Conservation (phyloP, 257 asterid species). For the Solanum arcanum region DNA sequence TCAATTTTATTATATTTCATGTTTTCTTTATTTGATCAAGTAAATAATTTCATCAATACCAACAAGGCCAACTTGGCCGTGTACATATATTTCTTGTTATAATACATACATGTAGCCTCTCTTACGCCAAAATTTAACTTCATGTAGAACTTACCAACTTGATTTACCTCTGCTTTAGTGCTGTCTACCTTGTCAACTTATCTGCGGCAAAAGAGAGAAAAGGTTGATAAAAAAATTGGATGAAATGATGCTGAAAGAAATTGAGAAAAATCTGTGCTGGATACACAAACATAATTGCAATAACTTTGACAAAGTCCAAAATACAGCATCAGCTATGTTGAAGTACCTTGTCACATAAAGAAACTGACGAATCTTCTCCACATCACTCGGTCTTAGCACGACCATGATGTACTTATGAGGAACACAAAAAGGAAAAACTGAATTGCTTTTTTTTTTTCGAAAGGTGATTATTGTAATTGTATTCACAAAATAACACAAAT, state of each 20-base stretch:
- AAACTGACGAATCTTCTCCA: neutral
- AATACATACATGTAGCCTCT: neutral
- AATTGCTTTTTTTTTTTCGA: neutral
- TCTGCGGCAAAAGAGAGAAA: neutral
- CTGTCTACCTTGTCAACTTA: constrained; percentile 3
- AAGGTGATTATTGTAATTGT: neutral
- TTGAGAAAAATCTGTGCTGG: neutral
- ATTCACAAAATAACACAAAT: neutral
- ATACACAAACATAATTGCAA: neutral
- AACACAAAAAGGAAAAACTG: neutral
- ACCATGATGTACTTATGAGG: neutral
- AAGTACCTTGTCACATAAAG: neutral
- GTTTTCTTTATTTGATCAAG: neutral
- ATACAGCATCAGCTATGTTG: neutral
- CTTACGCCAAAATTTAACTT: neutral
- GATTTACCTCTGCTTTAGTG: neutral
- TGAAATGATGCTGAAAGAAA: neutral
- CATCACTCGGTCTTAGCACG: neutral
- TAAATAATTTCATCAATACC: neutral
- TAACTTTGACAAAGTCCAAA: neutral
- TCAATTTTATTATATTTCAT: neutral
- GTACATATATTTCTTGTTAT: neutral
- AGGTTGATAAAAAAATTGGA: neutral
- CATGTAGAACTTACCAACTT: neutral
- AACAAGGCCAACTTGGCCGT: neutral